Base-by-base conservation (phyloP, 2,329 filamentous ascomycete genomes). In the Cladophialophora psammophila region DNA sequence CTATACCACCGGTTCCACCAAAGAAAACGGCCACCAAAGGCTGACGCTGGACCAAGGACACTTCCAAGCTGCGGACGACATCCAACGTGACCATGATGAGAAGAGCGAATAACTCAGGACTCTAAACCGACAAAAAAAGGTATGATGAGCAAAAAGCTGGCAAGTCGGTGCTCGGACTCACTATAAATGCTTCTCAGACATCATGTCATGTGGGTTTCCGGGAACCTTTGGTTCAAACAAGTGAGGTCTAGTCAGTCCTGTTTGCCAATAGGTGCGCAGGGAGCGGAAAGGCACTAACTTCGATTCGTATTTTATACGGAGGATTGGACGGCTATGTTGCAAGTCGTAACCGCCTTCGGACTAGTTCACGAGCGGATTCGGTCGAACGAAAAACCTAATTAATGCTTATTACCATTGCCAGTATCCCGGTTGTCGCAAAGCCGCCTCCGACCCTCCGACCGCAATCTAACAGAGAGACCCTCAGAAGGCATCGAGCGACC, bases 21-120 rank as follows among this genome's bases (percentile, higher is more conserved):
- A 87, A 88, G 63, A 87, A 90, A 61, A 89, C 91, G 75, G 86
- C 88, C 74, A 89, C 85, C 81, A 85, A 92, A 78, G 84, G 86
- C 72, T 87, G 64, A 13, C 52, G 54, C 36, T 53, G 58, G 13
- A 66, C 58, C 5, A 66, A 40, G 10, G 57, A 53, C 12, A 5
- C 13, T n/a, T 62, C 58, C 7, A 26, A 52, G 26, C 38, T 20
- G 40, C 40, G 58, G 34, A 62, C 58, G 8, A 12, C 36, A 8
- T 62, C 40, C 8, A 66, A 26, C 32, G 52, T 36, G 58, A 62
- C 64, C 52, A 66, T 62, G n/a, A 18, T 62, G n/a, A 35, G 15
- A 40, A 32, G 34, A 53, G 56, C 9, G 52, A 56, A 12, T 42
- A 12, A 12, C 40, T 42, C 40, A 42, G 40, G 40, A n/a, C 2